These are phyloP conservation scores for Pholiota adiposa DNA, from an alignment of 1,284 basidiomycete species.

Conservation along the genomic window DNA sequence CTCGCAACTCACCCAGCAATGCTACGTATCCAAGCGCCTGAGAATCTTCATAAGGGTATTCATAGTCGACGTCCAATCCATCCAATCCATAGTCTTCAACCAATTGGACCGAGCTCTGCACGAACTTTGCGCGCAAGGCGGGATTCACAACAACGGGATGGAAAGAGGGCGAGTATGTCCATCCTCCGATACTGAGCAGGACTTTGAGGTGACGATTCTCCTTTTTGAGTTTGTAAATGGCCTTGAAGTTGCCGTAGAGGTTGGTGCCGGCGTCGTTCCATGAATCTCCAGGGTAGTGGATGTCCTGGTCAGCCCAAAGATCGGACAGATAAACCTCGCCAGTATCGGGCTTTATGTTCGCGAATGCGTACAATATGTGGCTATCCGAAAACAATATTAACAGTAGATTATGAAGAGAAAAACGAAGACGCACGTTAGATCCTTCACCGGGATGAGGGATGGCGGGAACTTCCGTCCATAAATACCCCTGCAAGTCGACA, in stretches of 20 bases:
- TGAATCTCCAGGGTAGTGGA: constrained; percentile 79
- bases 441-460: constrained; percentile 75
- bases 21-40: constrained; percentile 78
- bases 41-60: constrained; percentile 75
- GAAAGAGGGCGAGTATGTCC: constrained; percentile 85
- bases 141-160: constrained; percentile 76
- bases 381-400: constrained; percentile 43
- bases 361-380: constrained; percentile 89
- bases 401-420: background rate
- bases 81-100: constrained; percentile 83
- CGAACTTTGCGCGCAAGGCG: constrained; percentile 73
- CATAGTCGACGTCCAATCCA: constrained; percentile 83
- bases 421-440: constrained; percentile 76
- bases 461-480: constrained; percentile 91
- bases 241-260: constrained; percentile 95
- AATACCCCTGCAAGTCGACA: constrained; percentile 77
- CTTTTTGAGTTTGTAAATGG: constrained; percentile 89
- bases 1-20: constrained; percentile 71
- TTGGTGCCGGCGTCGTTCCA: constrained; percentile 89
- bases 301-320: constrained; percentile 92
- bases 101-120: constrained; percentile 75
- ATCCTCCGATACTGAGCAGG: constrained; percentile 88
- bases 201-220: constrained; percentile 85
- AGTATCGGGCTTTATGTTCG: constrained; percentile 79
- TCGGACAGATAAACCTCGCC: constrained; percentile 92